Base-by-base conservation (phyloP, 1,284 basidiomycete genomes). In the Peniophora sp. region DNA sequence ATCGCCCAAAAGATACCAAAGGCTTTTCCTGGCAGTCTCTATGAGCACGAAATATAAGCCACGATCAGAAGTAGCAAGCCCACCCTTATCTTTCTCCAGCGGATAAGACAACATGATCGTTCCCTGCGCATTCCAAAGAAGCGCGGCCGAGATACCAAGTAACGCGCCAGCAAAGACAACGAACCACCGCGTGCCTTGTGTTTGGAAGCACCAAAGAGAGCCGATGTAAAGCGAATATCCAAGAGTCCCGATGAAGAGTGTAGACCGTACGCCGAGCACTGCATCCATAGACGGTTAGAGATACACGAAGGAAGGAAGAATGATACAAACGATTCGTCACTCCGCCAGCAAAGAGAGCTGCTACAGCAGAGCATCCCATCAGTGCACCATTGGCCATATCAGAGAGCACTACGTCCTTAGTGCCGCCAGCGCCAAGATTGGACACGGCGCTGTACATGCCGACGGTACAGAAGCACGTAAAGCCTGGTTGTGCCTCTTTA, bases 111-210 rank as follows among this genome's bases (percentile, higher is more conserved):
- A 71, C 72, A 80, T 81, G 51, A 80, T 70, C 1, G 71, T 64
- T 8, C 79, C 79, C 57, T 82, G 79, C 0, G 76, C 75, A 11
- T 77, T 73, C 77, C 77, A 80, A 11, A 83, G 66, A 17, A 82
- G 64, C n/a, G 75, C 77, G 10, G 81, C 81, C 47, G 78, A 75
- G 24, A 78, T 56, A 27, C 81, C 81, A 34, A 82, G 73, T 41
- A 82, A 61, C 3, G 74, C 78, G 11, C 79, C 79, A 1, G 77
- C 71, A 39, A 75, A 71, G 51, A 82, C 77, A 47, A 76, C 65
- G 60, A 77, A 77, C 65, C 66, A 69, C 0, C 61, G 56, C 3
- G 69, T 64, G 34, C 63, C 64, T 54, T 68, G 67, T 17, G 66
- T 66, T 53, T 69, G 68, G 53, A 65, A 65, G 50, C 67, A 69